Base-by-base conservation (phyloP, 176 grass and related monocot species). In the Oryza glaberrima region DNA sequence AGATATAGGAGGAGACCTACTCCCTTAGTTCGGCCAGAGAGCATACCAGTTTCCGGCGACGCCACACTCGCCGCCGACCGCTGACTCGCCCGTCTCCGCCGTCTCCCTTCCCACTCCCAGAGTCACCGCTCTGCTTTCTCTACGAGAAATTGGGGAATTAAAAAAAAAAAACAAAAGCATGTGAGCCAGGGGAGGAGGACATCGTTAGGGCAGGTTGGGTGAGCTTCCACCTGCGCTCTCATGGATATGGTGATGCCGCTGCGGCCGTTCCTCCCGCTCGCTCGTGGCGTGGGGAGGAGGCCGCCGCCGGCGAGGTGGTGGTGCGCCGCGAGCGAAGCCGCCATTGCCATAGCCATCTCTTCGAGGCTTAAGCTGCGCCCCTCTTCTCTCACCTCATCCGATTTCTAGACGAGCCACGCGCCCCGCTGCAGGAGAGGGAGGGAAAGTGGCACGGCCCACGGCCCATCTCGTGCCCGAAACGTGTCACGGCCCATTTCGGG, bases 41-140 rank as follows among this genome's bases (percentile, higher is more conserved):
- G 15, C 12, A 9, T 91, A 91, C 92, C 86, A 94, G 38, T 89
- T 86, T 86, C 80, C 84, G 84, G 82, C 92, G 86, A 44, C 92
- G 89, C 92, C 89, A 94, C 78, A 94, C 81, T 83, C 89, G 83
- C 84, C 84, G 77, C 22, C 73, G 80, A 54, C 77, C 81, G 61
- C 84, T 73, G 26, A 45, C 67, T 64, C 73, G 81, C 41, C 49
- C 81, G n/a, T 71, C 80, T 25, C 73, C 77, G 10, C 49, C 77
- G 10, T 36, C 76, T 64, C 48, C 87, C 10, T 58, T 85, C 63
- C 48, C 72, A 48, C 70, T 80, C 44, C 30, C 76, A 23, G 84
- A 40, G 8, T 84, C 81, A 36, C 44, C 56, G 81, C 63, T 66
- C 81, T 80, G 78, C 76, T 90, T 90, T 73, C 83, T 87, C 89